These are phyloP conservation scores for Akebia trifoliata DNA, from an alignment of 164 flowering plant species.

Conservation along the genomic window DNA sequence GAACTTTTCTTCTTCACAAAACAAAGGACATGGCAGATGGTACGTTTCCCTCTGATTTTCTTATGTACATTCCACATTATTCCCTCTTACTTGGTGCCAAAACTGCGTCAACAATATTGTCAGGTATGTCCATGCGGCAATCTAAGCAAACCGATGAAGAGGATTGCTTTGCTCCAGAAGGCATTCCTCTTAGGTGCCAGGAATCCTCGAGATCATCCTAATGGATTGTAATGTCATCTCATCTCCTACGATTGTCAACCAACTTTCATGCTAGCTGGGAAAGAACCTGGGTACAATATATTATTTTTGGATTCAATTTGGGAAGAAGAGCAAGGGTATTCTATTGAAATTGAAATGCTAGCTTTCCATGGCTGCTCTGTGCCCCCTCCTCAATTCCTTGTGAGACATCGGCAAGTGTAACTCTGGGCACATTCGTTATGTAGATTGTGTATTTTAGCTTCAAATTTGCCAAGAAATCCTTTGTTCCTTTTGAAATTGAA, in stretches of 20 bases:
- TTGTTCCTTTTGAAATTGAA: no score
- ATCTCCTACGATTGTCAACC: neutral
- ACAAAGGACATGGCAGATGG: conserved; percentile 68
- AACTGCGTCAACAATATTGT: neutral
- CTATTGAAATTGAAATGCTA: neutral
- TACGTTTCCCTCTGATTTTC: conserved; percentile 12
- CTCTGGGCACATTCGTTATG: neutral
- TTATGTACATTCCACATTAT: neutral
- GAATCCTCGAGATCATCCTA: conserved; percentile 23
- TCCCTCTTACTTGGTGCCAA: neutral
- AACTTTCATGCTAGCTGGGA: neutral
- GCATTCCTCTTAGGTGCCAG: conserved; percentile 37
- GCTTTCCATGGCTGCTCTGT: neutral
- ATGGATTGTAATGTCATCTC: neutral
- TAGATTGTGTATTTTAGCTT: no score
- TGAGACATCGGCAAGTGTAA: neutral
- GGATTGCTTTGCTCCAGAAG: conserved; percentile 34
- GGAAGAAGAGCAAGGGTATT: neutral
- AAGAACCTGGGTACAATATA: no score
- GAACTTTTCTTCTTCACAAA: conserved; percentile 78
- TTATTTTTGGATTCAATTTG: no score
- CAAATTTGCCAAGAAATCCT: no score
- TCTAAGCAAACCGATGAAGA: conserved; percentile 34
- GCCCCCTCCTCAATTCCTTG: neutral
- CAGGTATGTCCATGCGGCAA: conserved; percentile 23